Base-by-base conservation (phyloP, 352 stramenopile species). In the Globisporangium paroecandrum region DNA sequence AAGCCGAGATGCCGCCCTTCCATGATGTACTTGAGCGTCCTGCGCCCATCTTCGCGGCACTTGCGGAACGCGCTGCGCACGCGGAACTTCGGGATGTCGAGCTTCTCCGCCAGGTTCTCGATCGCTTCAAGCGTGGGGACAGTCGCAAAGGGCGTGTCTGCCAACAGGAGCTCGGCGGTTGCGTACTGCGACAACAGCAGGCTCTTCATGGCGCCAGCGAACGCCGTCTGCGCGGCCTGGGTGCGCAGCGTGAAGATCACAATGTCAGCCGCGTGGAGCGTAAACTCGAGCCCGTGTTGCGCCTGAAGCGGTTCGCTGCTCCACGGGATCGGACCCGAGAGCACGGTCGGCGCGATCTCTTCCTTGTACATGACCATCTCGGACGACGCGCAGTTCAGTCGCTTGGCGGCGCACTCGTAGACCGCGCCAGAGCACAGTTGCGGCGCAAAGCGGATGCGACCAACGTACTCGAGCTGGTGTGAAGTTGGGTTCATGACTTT, bases 21-120 rank as follows among this genome's bases (percentile, higher is more conserved):
- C 87, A 94, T 93, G 59, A 94, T 91, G 65, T 91, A 94, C 56
- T 74, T 67, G 56, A 94, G 70, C 18, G 87, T 93, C 4, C 72
- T 73, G 15, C 79, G 71, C 1, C 78, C 78, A 64, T 94, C 80
- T 58, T 94, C 80, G 36, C 78, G 75, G 65, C 87, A 94, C 70
- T 93, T 94, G 59, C 80, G 81, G 65, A 92, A 92, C 46, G 83
- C 87, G 67, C 85, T 94, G 27, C 85, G 83, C 38, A 94, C 79
- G 24, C 87, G 79, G 24, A 93, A 94, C 59, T 90, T 91, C 1
- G 82, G 87, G 32, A 94, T 91, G 51, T 93, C 82, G 36, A 94
- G 76, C 32, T 74, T 76, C 62, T 93, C 85, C 7, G 77, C 79
- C 4, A 93, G 69, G 10, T 72, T 79, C 64, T 91, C 87, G 43